Evolutionary conservation across 495 filamentous ascomycete genomes (phyloP).

Genomic region (Aspergillus cavernicola): DNA sequence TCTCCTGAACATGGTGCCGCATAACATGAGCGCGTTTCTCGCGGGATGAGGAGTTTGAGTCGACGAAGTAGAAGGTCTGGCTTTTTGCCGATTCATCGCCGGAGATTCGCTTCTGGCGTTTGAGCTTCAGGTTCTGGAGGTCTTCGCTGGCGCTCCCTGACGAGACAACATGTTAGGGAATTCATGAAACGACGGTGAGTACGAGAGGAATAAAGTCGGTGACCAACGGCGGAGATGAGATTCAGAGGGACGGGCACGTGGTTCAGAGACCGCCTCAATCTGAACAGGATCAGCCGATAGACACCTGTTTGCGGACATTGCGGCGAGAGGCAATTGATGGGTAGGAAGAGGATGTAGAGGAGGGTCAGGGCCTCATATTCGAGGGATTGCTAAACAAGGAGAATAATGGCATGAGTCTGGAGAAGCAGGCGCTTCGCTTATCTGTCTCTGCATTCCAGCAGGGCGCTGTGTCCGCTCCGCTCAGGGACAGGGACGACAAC

Average conservation of each 20-base stretch:
- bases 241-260: slow-evolving; percentile 6
- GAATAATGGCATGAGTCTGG: neutral
- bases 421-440: slow-evolving; percentile 6
- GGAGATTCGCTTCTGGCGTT: slow-evolving; percentile 25
- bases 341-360: neutral
- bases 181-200: neutral
- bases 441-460: slow-evolving; percentile 4
- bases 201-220: neutral
- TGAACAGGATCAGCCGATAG: slow-evolving; percentile 16
- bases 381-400: slow-evolving; percentile 14
- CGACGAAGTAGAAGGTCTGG: slow-evolving; percentile 45
- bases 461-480: neutral
- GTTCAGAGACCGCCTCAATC: slow-evolving; percentile 4
- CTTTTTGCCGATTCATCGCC: slow-evolving; percentile 23
- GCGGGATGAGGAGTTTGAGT: slow-evolving; percentile 40
- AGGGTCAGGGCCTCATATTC: slow-evolving; percentile 25
- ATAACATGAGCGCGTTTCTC: slow-evolving; percentile 49
- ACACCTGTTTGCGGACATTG: slow-evolving; percentile 29
- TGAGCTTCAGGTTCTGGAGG: slow-evolving; percentile 19
- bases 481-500: neutral
- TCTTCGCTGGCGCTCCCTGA: slow-evolving; percentile 21
- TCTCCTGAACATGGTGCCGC: slow-evolving; percentile 48
- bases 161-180: slow-evolving; percentile 6
- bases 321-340: slow-evolving; percentile 6
- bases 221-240: slow-evolving; percentile 15